Percentiles rank a stretch among this genome's conserved stretches.
Conservation (phyloP, 495 filamentous ascomycete species). For the Terfezia claveryi region DNA sequence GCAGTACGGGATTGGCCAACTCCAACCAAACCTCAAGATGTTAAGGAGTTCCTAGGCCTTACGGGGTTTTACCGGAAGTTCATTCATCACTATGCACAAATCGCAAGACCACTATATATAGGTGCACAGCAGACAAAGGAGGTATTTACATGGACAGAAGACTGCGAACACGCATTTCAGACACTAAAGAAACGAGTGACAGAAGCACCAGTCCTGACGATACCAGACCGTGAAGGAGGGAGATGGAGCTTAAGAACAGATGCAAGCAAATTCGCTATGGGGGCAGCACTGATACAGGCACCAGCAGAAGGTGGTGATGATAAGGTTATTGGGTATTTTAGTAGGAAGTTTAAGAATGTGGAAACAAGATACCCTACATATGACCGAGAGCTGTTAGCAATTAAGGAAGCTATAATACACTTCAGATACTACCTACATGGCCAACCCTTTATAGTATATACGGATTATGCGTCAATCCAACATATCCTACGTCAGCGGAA, state of each 20-base stretch:
- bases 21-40: neutral
- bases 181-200: neutral
- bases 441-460: neutral
- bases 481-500: neutral
- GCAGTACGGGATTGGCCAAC: neutral
- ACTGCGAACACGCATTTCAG: neutral
- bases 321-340: neutral
- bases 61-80: neutral
- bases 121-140: neutral
- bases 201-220: neutral
- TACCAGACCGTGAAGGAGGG: neutral
- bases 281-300: neutral
- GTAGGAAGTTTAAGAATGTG: neutral
- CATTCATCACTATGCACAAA: neutral
- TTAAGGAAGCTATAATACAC: neutral
- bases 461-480: neutral
- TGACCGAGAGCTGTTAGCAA: neutral
- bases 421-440: neutral
- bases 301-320: neutral
- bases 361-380: neutral
- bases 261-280: neutral
- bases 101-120: neutral
- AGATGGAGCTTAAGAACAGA: neutral
- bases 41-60: neutral
- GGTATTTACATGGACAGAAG: neutral